Percentiles rank a stretch among this genome's conserved stretches.
Conservation (phyloP, 495 filamentous ascomycete genomes). For the Penicillium simplicissimum region DNA sequence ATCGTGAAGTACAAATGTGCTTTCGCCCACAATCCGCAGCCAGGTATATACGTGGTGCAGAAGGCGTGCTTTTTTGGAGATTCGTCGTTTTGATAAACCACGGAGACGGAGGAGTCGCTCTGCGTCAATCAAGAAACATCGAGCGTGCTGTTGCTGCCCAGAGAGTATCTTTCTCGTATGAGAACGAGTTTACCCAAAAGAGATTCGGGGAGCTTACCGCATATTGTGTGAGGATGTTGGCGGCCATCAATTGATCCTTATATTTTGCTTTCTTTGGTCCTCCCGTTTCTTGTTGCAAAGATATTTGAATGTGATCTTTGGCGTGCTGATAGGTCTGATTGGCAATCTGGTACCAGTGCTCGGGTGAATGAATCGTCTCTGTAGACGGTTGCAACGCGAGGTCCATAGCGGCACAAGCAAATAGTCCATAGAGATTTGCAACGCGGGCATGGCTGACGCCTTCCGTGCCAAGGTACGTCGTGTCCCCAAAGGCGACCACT, state of each 20-base stretch:
- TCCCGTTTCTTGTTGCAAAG: conserved; percentile 30
- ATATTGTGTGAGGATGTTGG: conserved; percentile 34
- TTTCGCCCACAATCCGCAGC: conserved; percentile 39
- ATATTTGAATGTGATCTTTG: conserved; percentile 36
- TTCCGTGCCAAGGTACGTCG: conserved; percentile 33
- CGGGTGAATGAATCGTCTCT: conserved; percentile 13
- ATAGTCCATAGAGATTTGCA: conserved; percentile 34
- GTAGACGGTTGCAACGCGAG: conserved; percentile 23
- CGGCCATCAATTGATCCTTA: conserved; percentile 44
- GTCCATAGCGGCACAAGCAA: conserved; percentile 36
- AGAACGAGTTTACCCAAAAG: background rate
- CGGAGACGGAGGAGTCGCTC: conserved; percentile 35
- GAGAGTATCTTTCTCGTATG: conserved; percentile 27
- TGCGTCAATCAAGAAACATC: conserved; percentile 38
- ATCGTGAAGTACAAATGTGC: conserved; percentile 39
- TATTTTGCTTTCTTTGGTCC: conserved; percentile 40
- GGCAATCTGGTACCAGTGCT: conserved; percentile 30
- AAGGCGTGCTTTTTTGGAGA: conserved; percentile 38
- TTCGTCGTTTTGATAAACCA: conserved; percentile 32
- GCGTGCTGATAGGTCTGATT: conserved; percentile 32
- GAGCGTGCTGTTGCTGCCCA: conserved; percentile 36
- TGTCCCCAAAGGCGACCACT: conserved; percentile 33
- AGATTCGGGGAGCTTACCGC: conserved; percentile 21
- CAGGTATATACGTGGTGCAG: conserved; percentile 41
- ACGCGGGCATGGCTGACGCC: conserved; percentile 34